phyloP scores from a whole-genome alignment of 768 basidiomycete genomes.

The Leucosporidium scottii region DNA sequence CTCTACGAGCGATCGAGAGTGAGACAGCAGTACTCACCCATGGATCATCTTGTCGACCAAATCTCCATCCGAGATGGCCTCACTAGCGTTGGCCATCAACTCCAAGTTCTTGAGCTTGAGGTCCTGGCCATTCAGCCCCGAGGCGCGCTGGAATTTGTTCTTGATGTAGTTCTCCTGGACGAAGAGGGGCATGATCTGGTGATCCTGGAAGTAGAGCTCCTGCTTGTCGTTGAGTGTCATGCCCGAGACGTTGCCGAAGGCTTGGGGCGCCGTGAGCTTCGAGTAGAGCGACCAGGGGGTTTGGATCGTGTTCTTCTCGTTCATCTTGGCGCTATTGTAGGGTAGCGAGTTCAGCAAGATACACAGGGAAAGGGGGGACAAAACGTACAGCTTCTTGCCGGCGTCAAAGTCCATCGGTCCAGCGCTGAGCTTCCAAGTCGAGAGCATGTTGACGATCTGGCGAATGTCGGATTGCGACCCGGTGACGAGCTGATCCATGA shows the following conservation, averaged over 20 bases:
- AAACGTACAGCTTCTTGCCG: slow-evolving; percentile 74
- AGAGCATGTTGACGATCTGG: slow-evolving; percentile 94
- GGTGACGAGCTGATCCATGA: slow-evolving; percentile 79
- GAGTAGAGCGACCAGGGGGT: slow-evolving; percentile 88
- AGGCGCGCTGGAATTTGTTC: slow-evolving; percentile 60
- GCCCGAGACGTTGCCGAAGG: slow-evolving; percentile 73
- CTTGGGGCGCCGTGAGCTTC: slow-evolving; percentile 81
- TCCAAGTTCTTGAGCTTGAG: slow-evolving; percentile 64
- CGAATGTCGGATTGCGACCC: slow-evolving; percentile 94
- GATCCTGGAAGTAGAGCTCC: slow-evolving; percentile 94
- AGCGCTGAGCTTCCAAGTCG: slow-evolving; percentile 87
- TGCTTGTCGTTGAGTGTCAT: slow-evolving; percentile 85
- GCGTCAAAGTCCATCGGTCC: slow-evolving; percentile 78
- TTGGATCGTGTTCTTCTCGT: slow-evolving; percentile 84
- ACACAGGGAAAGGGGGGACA: background rate
- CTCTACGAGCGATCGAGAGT: no score
- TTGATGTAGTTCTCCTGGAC: slow-evolving; percentile 96
- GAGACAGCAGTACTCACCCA: slow-evolving; percentile 51
- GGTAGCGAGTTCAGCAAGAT: background rate
- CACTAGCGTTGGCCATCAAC: slow-evolving; percentile 78
- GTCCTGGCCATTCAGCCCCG: slow-evolving; percentile 55
- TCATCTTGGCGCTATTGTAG: slow-evolving; percentile 63
- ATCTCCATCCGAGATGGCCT: slow-evolving; percentile 90
- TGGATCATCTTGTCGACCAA: slow-evolving; percentile 88
- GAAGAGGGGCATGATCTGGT: slow-evolving; percentile 86